A percentile compares a stretch with the other conserved stretches of the same genome.
These are phyloP conservation scores for Circinella umbellata DNA, from an alignment of 371 early-diverging fungal species.

Conservation along the genomic window DNA sequence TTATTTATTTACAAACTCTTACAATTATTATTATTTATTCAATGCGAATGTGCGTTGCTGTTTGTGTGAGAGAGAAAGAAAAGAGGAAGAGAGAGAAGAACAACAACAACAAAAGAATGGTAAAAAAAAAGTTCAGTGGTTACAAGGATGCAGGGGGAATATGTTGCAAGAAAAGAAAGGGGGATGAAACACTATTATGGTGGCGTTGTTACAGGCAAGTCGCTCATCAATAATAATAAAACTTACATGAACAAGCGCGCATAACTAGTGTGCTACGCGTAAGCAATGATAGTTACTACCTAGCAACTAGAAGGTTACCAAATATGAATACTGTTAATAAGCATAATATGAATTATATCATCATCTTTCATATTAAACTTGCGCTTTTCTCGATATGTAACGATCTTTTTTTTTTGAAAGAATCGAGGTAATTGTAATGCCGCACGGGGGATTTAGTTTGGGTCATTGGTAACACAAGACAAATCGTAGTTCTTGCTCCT, in stretches of 20 bases:
- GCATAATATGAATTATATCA: too few relatives aligned
- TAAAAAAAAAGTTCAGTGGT: neutral
- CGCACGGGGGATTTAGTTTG: neutral
- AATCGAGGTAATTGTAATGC: neutral
- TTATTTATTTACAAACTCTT: too few relatives aligned
- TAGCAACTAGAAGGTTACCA: too few relatives aligned
- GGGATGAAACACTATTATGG: conserved; percentile 8
- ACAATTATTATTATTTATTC: too few relatives aligned
- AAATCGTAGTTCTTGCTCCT: neutral
- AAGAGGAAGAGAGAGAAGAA: neutral
- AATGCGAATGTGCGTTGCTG: too few relatives aligned
- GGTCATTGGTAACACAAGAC: neutral
- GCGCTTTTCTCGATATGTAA: too few relatives aligned
- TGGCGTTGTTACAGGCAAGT: neutral
- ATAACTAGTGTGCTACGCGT: too few relatives aligned
- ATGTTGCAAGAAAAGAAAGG: conserved; percentile 11
- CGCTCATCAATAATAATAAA: neutral
- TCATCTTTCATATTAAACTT: too few relatives aligned
- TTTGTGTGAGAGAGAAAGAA: neutral
- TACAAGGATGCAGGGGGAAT: conserved; percentile 15
- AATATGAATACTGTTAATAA: too few relatives aligned
- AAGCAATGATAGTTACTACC: too few relatives aligned
- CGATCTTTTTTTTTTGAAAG: neutral
- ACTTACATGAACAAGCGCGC: too few relatives aligned
- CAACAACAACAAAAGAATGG: neutral